Conservation (phyloP, 2,329 filamentous ascomycete species). For the Penicillium sp. region DNA sequence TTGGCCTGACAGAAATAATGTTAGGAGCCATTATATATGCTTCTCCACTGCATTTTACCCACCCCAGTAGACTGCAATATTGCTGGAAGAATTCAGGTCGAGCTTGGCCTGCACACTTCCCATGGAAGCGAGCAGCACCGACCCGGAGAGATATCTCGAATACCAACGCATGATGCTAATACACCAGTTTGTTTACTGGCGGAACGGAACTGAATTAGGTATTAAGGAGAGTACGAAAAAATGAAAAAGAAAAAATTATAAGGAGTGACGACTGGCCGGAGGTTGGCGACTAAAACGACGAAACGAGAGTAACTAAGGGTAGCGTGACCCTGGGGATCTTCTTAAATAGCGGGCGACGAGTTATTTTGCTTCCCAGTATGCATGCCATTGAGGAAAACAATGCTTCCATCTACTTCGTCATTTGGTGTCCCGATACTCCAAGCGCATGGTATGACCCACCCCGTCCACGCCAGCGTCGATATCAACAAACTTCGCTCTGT, state of each 20-base stretch:
- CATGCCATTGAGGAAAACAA: slow-evolving; percentile 20
- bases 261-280: slow-evolving; percentile 10
- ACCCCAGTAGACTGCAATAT: slow-evolving; percentile 67
- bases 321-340: background rate
- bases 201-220: slow-evolving; percentile 5
- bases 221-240: slow-evolving; percentile 12
- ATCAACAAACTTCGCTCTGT: background rate
- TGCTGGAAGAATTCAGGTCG: slow-evolving; percentile 47
- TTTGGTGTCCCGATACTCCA: slow-evolving; percentile 5
- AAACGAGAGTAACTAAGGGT: background rate
- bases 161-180: slow-evolving; percentile 27
- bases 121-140: slow-evolving; percentile 31
- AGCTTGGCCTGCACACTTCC: slow-evolving; percentile 41
- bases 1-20: slow-evolving; percentile 46
- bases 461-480: slow-evolving; percentile 11
- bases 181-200: background rate
- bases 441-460: slow-evolving; percentile 19
- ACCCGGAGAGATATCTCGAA: slow-evolving; percentile 24
- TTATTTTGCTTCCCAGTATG: slow-evolving; percentile 10
- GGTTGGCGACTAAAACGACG: slow-evolving; percentile 4
- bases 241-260: slow-evolving; percentile 7
- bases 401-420: slow-evolving; percentile 8
- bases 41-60: background rate
- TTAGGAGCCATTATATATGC: background rate
- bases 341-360: slow-evolving; percentile 18